A percentile compares a stretch with the other conserved stretches of the same genome.
These are phyloP conservation scores for Ustilago shanxiensis DNA, from an alignment of 1,284 basidiomycete species.

Conservation along the genomic window DNA sequence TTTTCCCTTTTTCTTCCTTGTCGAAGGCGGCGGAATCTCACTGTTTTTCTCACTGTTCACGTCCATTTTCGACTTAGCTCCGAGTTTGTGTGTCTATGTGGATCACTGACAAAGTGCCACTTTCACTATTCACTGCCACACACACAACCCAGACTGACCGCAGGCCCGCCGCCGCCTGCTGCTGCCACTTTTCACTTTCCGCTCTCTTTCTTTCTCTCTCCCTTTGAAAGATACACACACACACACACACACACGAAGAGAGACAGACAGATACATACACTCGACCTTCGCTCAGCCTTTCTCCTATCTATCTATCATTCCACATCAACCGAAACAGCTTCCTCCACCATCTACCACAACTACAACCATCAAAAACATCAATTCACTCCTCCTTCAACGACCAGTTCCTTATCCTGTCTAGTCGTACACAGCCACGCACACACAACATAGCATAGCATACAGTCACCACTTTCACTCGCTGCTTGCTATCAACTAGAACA, in stretches of 20 bases:
- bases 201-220: neutral
- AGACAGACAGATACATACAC: no score
- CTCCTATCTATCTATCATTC: conserved; percentile 3
- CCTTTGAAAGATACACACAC: no score
- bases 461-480: neutral
- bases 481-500: neutral
- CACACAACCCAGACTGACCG: no score
- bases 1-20: no score
- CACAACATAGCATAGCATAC: neutral
- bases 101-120: neutral
- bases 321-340: neutral
- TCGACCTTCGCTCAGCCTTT: conserved; percentile 2
- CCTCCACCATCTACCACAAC: conserved; percentile 9
- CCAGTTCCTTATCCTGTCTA: neutral
- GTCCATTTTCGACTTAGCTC: conserved; percentile 5
- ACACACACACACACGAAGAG: neutral
- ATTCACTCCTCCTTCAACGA: neutral
- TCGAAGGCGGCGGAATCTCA: conserved; percentile 6
- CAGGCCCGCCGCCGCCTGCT: no score
- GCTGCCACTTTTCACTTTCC: conserved; percentile 2
- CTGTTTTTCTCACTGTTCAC: neutral
- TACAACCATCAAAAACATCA: neutral
- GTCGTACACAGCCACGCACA: neutral
- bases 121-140: conserved; percentile 6
- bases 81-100: conserved; percentile 9